Conservation (phyloP, 129 eudicot species). For the Tanacetum coccineum region DNA sequence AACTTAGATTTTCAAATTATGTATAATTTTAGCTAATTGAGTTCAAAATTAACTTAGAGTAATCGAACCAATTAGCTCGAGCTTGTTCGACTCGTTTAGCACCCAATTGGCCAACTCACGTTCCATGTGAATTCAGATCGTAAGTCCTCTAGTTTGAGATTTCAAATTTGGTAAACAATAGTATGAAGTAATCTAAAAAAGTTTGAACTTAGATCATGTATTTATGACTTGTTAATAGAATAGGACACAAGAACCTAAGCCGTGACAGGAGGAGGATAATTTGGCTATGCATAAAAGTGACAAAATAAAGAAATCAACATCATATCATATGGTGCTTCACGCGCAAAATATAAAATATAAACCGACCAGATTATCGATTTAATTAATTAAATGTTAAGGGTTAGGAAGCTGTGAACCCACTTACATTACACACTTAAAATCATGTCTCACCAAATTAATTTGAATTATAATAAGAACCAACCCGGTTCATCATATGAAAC, state of each 20-base stretch:
- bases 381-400: background rate
- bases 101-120: too few relatives aligned
- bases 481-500: background rate
- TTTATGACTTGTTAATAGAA: background rate
- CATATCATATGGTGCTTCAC: background rate
- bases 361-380: constrained; percentile 9
- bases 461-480: background rate
- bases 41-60: too few relatives aligned
- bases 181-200: too few relatives aligned
- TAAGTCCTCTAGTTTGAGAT: too few relatives aligned
- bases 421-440: constrained; percentile 15
- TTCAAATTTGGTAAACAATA: too few relatives aligned
- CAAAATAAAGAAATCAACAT: background rate
- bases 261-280: constrained; percentile 3
- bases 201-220: background rate
- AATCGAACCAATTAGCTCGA: too few relatives aligned
- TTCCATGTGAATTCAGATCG: too few relatives aligned
- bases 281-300: background rate
- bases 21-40: too few relatives aligned
- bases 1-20: too few relatives aligned
- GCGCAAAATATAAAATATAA: too few relatives aligned
- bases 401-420: constrained; percentile 2
- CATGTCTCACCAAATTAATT: background rate
- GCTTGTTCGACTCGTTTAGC: too few relatives aligned
- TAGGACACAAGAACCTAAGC: background rate